phyloP scores from a whole-genome alignment of 148 eudicot species.

The Amaranthus palmeri region DNA sequence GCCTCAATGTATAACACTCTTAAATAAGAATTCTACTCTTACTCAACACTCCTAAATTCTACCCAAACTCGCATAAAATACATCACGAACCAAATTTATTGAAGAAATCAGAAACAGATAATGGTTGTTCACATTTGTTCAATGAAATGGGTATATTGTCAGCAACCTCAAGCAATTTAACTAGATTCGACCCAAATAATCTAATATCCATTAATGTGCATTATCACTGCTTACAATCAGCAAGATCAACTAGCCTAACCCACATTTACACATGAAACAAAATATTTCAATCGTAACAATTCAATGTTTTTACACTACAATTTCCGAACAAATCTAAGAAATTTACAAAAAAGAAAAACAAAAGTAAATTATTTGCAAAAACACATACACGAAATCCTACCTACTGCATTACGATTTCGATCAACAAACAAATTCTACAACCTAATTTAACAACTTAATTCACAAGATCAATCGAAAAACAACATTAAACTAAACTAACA shows the following conservation, averaged over 20 bases:
- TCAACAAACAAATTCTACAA: neutral
- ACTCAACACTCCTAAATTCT: too few species aligned
- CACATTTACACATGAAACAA: neutral
- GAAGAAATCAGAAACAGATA: too few species aligned
- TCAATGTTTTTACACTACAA: neutral
- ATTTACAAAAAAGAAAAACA: neutral
- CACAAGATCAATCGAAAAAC: neutral
- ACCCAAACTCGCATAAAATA: too few species aligned
- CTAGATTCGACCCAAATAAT: too few species aligned
- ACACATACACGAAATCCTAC: neutral
- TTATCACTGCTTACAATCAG: neutral
- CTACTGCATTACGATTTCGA: neutral
- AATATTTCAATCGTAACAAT: neutral
- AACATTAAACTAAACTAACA: neutral
- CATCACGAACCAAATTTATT: too few species aligned
- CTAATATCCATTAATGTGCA: too few species aligned
- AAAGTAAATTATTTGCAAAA: neutral
- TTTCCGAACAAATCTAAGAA: neutral
- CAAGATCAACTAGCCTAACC: neutral
- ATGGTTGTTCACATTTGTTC: too few species aligned
- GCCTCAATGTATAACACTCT: too few species aligned
- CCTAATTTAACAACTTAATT: neutral
- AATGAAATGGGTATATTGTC: too few species aligned
- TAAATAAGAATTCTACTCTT: too few species aligned
- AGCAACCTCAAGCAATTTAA: too few species aligned